A percentile compares a stretch with the other conserved stretches of the same genome.
These are phyloP conservation scores for Pythium angustatum DNA, from an alignment of 352 stramenopile genomes.

Conservation along the genomic window DNA sequence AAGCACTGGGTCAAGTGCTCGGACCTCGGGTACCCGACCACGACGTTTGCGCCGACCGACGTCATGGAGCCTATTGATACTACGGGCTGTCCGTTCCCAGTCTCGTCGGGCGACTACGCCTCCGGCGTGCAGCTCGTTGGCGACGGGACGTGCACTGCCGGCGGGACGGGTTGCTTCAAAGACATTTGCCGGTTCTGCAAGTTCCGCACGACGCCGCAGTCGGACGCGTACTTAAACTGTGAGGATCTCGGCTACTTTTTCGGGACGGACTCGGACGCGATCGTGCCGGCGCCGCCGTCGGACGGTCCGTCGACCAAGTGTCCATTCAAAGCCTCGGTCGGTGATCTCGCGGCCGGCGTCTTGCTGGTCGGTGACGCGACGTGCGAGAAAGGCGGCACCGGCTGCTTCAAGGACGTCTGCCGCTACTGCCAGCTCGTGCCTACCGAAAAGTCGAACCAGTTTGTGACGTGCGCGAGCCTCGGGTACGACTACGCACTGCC, in stretches of 20 bases:
- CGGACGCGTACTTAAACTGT: background rate
- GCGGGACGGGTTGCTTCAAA: conserved; percentile 5
- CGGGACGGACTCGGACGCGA: background rate
- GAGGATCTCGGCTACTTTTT: conserved; percentile 12
- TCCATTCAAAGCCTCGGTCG: background rate
- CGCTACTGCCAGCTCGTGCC: conserved; percentile 15
- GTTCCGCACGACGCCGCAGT: conserved; percentile 25
- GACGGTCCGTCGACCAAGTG: background rate
- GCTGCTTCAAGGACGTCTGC: conserved; percentile 11
- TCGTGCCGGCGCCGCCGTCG: background rate
- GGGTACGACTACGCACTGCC: conserved; percentile 5
- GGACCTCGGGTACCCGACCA: background rate
- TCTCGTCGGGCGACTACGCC: conserved; percentile 5
- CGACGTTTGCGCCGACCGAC: background rate
- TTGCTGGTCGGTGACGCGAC: conserved; percentile 18
- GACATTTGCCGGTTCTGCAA: conserved; percentile 27
- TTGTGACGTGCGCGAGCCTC: conserved; percentile 6
- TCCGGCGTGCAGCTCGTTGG: conserved; percentile 9
- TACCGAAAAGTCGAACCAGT: conserved; percentile 10
- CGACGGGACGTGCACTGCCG: background rate
- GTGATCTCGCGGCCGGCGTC: conserved; percentile 25
- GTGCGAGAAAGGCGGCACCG: conserved; percentile 17
- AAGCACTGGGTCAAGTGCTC: background rate
- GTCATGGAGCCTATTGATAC: background rate
- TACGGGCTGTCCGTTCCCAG: conserved; percentile 3